Evolutionary conservation across 352 stramenopile species (phyloP).

Genomic region (Pythium aquatile): DNA sequence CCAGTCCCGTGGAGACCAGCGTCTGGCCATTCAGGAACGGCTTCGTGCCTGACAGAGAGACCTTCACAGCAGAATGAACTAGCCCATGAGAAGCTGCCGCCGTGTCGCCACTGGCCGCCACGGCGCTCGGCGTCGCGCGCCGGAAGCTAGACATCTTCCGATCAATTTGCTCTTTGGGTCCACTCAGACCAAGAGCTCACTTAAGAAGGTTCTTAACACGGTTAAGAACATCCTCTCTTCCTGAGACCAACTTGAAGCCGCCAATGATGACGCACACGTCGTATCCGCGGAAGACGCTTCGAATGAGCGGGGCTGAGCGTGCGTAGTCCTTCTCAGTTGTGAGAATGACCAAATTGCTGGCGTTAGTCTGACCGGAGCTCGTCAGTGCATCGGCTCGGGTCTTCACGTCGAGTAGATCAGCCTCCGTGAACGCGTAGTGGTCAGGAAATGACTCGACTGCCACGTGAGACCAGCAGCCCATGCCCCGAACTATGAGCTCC

Average conservation of each 20-base stretch:
- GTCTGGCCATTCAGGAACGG: constrained; percentile 70
- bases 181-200: background rate
- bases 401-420: constrained; percentile 37
- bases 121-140: constrained; percentile 26
- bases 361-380: background rate
- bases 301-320: constrained; percentile 29
- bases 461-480: constrained; percentile 32
- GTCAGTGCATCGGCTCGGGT: constrained; percentile 16
- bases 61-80: background rate
- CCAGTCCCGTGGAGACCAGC: constrained; percentile 51
- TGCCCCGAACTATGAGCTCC: constrained; percentile 34
- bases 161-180: background rate
- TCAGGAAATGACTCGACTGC: constrained; percentile 57
- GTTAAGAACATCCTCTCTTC: constrained; percentile 14
- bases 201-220: constrained; percentile 20
- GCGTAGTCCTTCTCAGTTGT: constrained; percentile 71
- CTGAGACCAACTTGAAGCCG: constrained; percentile 2
- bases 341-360: constrained; percentile 36
- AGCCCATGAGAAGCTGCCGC: background rate
- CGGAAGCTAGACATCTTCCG: constrained; percentile 47
- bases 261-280: constrained; percentile 19
- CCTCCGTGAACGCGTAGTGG: constrained; percentile 47
- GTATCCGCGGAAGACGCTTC: constrained; percentile 1
- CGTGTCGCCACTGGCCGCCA: background rate
- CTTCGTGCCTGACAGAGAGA: constrained; percentile 42